Conservation (phyloP, 2,329 filamentous ascomycete species). For the Trichoderma koningii region DNA sequence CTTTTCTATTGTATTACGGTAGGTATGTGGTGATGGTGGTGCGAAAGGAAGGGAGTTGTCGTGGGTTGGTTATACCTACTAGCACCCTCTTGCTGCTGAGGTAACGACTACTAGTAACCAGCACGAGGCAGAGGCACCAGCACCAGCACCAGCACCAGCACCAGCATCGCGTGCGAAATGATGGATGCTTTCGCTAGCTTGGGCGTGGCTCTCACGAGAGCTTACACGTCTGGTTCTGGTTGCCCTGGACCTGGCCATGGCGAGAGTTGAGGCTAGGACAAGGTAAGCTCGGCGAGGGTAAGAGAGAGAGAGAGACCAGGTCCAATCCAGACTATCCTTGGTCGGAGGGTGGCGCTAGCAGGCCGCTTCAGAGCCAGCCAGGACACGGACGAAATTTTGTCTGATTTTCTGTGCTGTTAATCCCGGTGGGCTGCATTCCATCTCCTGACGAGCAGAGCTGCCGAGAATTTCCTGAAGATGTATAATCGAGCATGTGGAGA, state of each 20-base stretch:
- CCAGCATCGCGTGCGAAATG: neutral
- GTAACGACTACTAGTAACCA: no score
- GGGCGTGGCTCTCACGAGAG: neutral
- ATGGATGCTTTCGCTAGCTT: neutral
- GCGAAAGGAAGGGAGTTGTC: neutral
- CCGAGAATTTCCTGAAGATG: neutral
- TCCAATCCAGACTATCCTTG: no score
- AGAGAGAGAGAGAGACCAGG: no score
- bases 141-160: no score
- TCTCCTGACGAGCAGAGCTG: neutral
- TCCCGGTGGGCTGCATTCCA: constrained; percentile 7
- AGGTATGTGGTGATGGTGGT: neutral
- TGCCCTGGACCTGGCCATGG: constrained; percentile 4
- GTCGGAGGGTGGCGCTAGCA: neutral
- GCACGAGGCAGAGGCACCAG: no score
- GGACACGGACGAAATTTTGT: neutral
- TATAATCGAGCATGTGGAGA: no score
- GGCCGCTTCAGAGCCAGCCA: constrained; percentile 1
- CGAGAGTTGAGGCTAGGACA: neutral
- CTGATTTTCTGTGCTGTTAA: neutral
- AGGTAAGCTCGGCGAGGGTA: constrained; percentile 3
- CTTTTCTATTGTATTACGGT: neutral
- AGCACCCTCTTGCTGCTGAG: no score
- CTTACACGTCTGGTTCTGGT: neutral
- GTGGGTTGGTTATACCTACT: no score